Evolutionary conservation across 23 red algal species (phyloP).

Genomic region (Gracilaria gracilis): DNA sequence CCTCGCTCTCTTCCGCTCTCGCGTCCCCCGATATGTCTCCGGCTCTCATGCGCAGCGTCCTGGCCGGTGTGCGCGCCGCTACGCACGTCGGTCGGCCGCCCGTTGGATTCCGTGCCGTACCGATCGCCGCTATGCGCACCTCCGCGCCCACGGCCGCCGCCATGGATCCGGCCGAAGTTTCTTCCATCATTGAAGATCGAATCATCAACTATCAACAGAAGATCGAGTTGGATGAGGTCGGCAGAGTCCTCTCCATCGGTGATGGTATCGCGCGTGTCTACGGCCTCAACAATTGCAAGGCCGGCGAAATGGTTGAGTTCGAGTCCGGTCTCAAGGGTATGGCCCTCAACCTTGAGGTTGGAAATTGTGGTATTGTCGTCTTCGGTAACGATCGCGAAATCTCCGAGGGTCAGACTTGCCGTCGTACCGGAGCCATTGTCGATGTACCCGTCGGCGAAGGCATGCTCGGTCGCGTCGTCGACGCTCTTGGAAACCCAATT

Average conservation of each 20-base stretch:
- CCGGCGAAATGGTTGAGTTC: constrained; percentile 99
- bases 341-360: constrained; percentile 96
- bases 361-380: constrained; percentile 94
- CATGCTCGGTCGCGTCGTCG: constrained; percentile 96
- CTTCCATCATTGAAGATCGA: constrained; percentile 92
- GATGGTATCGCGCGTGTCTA: constrained; percentile 99
- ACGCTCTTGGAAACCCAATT: constrained; percentile 97
- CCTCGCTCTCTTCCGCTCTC: constrained; percentile 16
- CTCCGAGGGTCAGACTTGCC: constrained; percentile 89
- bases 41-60: constrained; percentile 52
- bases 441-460: constrained; percentile 88
- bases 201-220: constrained; percentile 89
- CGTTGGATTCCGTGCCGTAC: constrained; percentile 38
- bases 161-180: constrained; percentile 88
- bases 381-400: constrained; percentile 97
- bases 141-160: constrained; percentile 42
- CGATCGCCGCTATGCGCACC: constrained; percentile 60
- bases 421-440: constrained; percentile 92
- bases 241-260: constrained; percentile 90
- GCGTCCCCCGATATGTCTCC: constrained; percentile 12
- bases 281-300: constrained; percentile 90
- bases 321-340: constrained; percentile 92
- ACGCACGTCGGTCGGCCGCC: constrained; percentile 2
- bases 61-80: constrained; percentile 65
- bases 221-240: constrained; percentile 91